Conservation (phyloP, 2,329 filamentous ascomycete genomes). For the Penicillium sp. region DNA sequence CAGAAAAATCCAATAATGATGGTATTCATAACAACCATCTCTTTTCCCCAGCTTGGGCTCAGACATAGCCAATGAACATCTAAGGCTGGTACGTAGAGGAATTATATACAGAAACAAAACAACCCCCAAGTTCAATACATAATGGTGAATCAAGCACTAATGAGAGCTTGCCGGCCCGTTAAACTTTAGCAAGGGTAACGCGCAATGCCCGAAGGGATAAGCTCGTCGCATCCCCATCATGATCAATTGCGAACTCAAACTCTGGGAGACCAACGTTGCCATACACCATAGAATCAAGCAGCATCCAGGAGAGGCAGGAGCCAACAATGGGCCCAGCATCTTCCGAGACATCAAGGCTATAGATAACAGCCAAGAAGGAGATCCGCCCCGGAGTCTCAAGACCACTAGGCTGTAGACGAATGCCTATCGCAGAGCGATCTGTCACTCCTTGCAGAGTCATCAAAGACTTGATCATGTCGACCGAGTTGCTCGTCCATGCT, state of each 20-base stretch:
- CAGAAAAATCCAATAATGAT: too few relatives aligned
- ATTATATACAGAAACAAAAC: neutral
- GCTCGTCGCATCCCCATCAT: constrained; percentile 13
- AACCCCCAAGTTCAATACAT: neutral
- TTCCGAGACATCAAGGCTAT: neutral
- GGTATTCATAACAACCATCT: neutral
- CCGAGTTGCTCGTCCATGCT: constrained; percentile 23
- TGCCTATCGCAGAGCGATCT: constrained; percentile 12
- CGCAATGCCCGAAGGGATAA: constrained; percentile 19
- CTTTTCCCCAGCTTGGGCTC: neutral
- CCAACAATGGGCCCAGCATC: constrained; percentile 15
- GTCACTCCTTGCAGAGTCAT: constrained; percentile 4
- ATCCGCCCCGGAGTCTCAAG: constrained; percentile 15
- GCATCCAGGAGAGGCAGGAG: constrained; percentile 19
- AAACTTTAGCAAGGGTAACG: constrained; percentile 3
- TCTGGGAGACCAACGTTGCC: constrained; percentile 24
- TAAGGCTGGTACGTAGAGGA: neutral
- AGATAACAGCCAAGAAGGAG: constrained; percentile 24
- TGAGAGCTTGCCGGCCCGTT: neutral
- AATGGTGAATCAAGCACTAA: neutral
- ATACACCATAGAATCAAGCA: constrained; percentile 19
- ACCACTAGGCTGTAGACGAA: constrained; percentile 29
- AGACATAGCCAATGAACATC: neutral
- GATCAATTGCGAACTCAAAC: constrained; percentile 22
- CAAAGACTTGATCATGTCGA: constrained; percentile 19